These are phyloP conservation scores for Verticillium isaacii DNA, from an alignment of 2,329 filamentous ascomycete species.

Conservation along the genomic window DNA sequence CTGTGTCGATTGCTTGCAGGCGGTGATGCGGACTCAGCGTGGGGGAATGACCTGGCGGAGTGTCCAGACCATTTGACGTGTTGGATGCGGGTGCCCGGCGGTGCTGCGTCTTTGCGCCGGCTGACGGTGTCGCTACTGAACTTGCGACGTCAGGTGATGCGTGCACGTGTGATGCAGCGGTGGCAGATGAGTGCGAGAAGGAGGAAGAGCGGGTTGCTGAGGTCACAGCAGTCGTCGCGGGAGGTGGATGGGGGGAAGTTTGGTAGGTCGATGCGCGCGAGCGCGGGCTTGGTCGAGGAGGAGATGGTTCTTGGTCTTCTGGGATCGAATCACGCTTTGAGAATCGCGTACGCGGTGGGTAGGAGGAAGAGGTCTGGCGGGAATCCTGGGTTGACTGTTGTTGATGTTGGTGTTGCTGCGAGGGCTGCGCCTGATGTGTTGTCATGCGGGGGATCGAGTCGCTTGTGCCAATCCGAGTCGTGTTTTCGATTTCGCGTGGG, in stretches of 20 bases:
- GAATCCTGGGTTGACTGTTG: conserved; percentile 3
- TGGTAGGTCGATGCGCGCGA: conserved; percentile 33
- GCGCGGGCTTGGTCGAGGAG: conserved; percentile 15
- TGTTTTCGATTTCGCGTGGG: conserved; percentile 1
- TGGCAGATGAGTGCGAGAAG: conserved; percentile 24
- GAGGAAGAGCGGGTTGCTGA: conserved; percentile 29
- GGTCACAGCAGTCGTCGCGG: conserved; percentile 14
- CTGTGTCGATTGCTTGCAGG: conserved; percentile 23
- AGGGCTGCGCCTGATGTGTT: conserved; percentile 2
- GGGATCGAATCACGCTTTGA: conserved; percentile 12
- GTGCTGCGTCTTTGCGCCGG: conserved; percentile 24
- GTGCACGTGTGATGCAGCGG: conserved; percentile 10
- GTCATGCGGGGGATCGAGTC: conserved; percentile 3
- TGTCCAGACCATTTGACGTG: conserved; percentile 28
- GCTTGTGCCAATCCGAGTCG: neutral
- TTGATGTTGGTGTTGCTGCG: conserved; percentile 2
- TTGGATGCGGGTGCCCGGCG: conserved; percentile 34
- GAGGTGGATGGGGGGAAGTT: conserved; percentile 18
- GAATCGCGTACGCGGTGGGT: conserved; percentile 8
- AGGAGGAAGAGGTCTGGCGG: neutral
- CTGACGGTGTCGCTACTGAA: conserved; percentile 14
- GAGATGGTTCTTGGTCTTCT: conserved; percentile 6
- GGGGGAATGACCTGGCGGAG: conserved; percentile 21
- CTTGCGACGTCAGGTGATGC: neutral
- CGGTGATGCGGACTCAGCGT: conserved; percentile 25